Evolutionary conservation across 768 basidiomycete species (phyloP), one percentile per base, ranked within the genome.

Genomic region (Lactifluus piperatus): DNA sequence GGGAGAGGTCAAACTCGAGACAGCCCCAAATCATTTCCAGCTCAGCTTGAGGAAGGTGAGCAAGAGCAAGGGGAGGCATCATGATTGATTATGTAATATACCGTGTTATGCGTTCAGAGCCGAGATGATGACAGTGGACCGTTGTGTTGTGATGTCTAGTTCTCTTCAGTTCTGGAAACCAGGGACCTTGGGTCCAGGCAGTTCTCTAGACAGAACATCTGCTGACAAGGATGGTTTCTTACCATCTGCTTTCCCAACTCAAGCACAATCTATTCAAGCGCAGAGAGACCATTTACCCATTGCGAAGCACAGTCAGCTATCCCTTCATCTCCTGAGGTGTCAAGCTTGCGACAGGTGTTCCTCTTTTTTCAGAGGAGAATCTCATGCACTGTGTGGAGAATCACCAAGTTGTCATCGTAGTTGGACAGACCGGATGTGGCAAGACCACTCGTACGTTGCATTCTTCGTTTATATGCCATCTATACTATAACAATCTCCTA

Each of bases 391-490:
- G 86, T 58, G 72, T 97, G 26, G 95, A 98, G 73, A 84, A 81
- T 54, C 80, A 86, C 68, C 86, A 87, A 4, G 87, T 94, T 9
- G 79, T 86, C 2, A 91, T 97, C 51, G 85, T 98, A 5, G 89
- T 95, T 9, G 95, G 90, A 9, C 90, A 97, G 67, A 98, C 97
- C 0, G 97, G 97, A 3, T 97, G 91, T 58, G 97, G 97, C 47
- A 98, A 99, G 74, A 95, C 94, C 7, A 99, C 95, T 63, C 95
- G 94, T 95, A 64, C 70, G 88, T 47, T 20, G 77, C 30, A 45
- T 27, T 29, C 1, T 30, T 29, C 8, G 58, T 20, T 29, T 30
- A 26, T 30, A 26, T 57, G 10, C 26, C 8, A 32, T 18, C 36
- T 22, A 41, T n/a, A 18, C 29, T 13, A 26, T 8, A 36, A 9